Evolutionary conservation across 371 early-diverging fungal genomes (phyloP), one percentile per base, ranked within the genome.

Genomic region (Blakeslea trispora): DNA sequence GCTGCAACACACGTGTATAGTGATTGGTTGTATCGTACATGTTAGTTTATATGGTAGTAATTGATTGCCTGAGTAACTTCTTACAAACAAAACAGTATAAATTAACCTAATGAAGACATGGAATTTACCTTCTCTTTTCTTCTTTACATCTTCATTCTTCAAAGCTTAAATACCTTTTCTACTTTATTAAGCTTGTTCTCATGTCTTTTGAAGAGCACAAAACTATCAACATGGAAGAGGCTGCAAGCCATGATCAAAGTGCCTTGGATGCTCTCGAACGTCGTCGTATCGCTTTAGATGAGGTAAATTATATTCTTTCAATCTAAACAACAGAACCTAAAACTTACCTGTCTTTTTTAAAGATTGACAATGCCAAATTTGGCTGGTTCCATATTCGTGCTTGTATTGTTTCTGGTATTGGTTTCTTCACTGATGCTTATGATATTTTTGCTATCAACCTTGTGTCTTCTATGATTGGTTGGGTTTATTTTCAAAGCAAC

Each of bases 371-470:
- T 61, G 80, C 80, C 5, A 64, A 74, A 43, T 80, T 80, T 63
- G 80, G 80, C 57, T 90, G 91, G 91, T 91, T 91, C 83, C 93
- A 94, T 69, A 64, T 94, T 41, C 86, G 90, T 41, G 88, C 95
- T 43, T 88, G 90, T 75, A 68, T 93, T 46, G 91, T 93, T 21
- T 86, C 93, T 14, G 95, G 95, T 57, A 78, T 88, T 44, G 93
- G 95, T 50, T 93, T 92, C 81, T 91, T 90, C 66, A 92, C 93
- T 10, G 93, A 93, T 66, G 85, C 92, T 19, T 92, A 93, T 67
- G 93, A 95, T 82, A 83, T 91, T 43, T 95, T 93, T 57, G 87
- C 89, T 46, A 92, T 93, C 69, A 86, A 87, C 55, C 67, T 92
- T 55, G 90, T 88, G 35, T 81, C 92, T 2, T 70, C 87, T 19